Evolutionary conservation across 495 filamentous ascomycete species (phyloP).

Genomic region (Hyaloscypha finlandica): DNA sequence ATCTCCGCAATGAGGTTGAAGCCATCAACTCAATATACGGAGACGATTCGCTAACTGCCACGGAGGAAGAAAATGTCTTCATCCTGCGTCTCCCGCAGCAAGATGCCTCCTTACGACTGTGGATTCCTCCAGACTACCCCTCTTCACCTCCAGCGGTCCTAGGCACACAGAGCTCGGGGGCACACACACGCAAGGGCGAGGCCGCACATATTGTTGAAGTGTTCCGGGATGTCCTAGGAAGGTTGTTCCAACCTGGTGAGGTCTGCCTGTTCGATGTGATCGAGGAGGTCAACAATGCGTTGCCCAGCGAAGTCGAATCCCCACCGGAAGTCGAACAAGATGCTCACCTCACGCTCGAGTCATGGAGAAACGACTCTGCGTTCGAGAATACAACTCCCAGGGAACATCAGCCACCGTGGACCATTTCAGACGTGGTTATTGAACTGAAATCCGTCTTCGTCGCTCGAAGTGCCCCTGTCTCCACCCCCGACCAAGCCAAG

Average conservation of each 20-base stretch:
- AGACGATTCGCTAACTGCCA: slow-evolving; percentile 57
- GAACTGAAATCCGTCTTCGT: slow-evolving; percentile 91
- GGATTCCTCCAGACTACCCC: slow-evolving; percentile 74
- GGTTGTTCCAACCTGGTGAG: slow-evolving; percentile 67
- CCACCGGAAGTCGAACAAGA: not conserved
- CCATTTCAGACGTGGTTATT: slow-evolving; percentile 65
- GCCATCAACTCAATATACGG: slow-evolving; percentile 95
- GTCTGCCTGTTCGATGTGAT: slow-evolving; percentile 90
- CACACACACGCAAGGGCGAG: slow-evolving; percentile 63
- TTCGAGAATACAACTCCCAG: not conserved
- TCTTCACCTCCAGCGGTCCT: slow-evolving; percentile 65
- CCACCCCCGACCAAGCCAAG: slow-evolving; percentile 67
- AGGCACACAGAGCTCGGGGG: slow-evolving; percentile 62
- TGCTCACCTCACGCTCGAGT: not conserved
- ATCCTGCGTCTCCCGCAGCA: slow-evolving; percentile 53
- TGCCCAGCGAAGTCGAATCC: not conserved
- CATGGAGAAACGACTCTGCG: not conserved
- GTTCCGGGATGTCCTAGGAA: slow-evolving; percentile 63
- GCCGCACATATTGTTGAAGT: slow-evolving; percentile 66
- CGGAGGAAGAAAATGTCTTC: slow-evolving; percentile 41
- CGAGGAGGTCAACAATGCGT: slow-evolving; percentile 54
- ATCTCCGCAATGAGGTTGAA: slow-evolving; percentile 80
- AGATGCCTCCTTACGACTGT: slow-evolving; percentile 58
- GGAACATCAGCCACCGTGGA: slow-evolving; percentile 61
- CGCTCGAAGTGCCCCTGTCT: slow-evolving; percentile 69